Conservation (phyloP, 495 filamentous ascomycete species). For the Neurospora sp. region DNA sequence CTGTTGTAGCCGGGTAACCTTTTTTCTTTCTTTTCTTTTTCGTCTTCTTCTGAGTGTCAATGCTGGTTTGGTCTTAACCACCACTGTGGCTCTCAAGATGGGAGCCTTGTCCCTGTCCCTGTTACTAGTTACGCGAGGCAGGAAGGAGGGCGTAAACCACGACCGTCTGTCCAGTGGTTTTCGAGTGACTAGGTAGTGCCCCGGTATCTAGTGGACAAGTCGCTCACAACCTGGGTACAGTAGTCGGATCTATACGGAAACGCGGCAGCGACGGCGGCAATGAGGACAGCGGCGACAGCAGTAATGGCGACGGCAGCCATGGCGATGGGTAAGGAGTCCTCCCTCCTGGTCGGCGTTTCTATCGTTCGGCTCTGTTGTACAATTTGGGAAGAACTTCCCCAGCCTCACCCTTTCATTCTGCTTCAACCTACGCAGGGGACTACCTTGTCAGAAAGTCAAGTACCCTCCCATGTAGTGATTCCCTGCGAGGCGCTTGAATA, state of each 20-base stretch:
- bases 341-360: neutral
- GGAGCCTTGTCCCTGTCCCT: neutral
- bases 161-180: neutral
- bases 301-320: neutral
- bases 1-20: neutral
- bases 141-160: neutral
- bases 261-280: neutral
- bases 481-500: neutral
- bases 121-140: neutral
- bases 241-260: neutral
- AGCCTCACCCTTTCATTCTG: neutral
- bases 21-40: neutral
- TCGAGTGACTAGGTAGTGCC: neutral
- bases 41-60: neutral
- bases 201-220: neutral
- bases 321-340: neutral
- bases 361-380: neutral
- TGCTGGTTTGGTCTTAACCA: neutral
- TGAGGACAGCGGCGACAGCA: neutral
- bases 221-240: neutral
- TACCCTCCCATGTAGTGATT: neutral
- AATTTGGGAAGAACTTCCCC: neutral
- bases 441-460: neutral
- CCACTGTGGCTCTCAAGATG: neutral
- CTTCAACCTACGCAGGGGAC: neutral